Conservation (phyloP, 2,329 filamentous ascomycete species). For the Didymellaceae sp. region DNA sequence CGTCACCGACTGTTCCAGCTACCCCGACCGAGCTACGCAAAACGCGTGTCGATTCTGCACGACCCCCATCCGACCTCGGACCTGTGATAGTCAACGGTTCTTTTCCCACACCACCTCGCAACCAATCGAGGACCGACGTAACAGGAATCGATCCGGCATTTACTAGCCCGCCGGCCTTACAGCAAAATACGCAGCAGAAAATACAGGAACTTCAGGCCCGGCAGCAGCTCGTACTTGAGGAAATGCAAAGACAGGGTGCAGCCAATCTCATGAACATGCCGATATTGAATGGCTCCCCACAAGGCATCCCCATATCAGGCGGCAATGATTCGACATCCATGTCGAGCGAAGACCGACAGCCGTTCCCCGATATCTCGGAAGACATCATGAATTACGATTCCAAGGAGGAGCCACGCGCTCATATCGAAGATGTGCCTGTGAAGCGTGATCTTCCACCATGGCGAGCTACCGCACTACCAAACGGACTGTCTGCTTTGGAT, state of each 20-base stretch:
- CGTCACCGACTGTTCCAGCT: conserved; percentile 18
- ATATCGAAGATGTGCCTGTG: conserved; percentile 38
- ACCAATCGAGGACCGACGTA: conserved; percentile 34
- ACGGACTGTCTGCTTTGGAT: conserved; percentile 43
- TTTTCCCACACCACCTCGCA: conserved; percentile 39
- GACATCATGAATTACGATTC: conserved; percentile 37
- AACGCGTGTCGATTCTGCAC: conserved; percentile 37
- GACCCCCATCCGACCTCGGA: conserved; percentile 38
- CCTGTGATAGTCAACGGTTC: conserved; percentile 52
- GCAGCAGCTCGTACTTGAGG: conserved; percentile 41
- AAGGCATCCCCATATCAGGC: conserved; percentile 24
- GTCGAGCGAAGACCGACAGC: conserved; percentile 34
- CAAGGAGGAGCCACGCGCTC: conserved; percentile 31
- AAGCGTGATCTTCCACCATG: conserved; percentile 40
- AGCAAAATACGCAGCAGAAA: conserved; percentile 36
- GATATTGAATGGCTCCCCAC: conserved; percentile 38
- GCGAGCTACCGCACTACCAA: conserved; percentile 36
- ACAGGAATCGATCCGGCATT: conserved; percentile 36
- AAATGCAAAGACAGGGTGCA: conserved; percentile 41
- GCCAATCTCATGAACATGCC: conserved; percentile 27
- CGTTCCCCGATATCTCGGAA: conserved; percentile 36
- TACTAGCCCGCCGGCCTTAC: conserved; percentile 30
- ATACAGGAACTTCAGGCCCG: conserved; percentile 38
- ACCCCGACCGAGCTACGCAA: conserved; percentile 30
- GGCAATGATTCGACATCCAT: conserved; percentile 31